Evolutionary conservation across 768 basidiomycete species (phyloP).

Genomic region (Xanthoconium purpureum): DNA sequence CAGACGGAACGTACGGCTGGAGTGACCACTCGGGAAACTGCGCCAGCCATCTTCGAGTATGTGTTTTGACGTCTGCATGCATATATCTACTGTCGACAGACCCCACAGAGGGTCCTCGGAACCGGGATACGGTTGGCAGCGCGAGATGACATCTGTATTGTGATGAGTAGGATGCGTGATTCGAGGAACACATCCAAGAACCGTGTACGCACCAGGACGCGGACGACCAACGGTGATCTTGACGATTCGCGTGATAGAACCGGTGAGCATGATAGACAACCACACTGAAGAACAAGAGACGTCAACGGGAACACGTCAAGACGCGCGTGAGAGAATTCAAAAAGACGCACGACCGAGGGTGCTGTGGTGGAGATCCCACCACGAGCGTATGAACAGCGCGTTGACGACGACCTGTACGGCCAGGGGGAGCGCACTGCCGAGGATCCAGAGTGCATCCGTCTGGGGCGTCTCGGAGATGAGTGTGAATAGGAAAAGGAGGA

Average conservation of each 20-base stretch:
- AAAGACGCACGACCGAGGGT: conserved; percentile 26
- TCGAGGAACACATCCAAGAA: neutral
- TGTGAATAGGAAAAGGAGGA: neutral
- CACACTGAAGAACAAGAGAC: conserved; percentile 44
- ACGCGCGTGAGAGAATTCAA: neutral
- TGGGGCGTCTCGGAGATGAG: conserved; percentile 1
- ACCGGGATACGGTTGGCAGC: conserved; percentile 63
- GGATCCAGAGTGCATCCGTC: conserved; percentile 43
- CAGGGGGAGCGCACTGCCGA: conserved; percentile 54
- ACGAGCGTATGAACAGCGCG: conserved; percentile 64
- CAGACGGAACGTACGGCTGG: conserved; percentile 57
- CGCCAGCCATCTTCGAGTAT: conserved; percentile 80
- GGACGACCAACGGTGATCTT: conserved; percentile 89
- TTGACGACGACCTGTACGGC: conserved; percentile 67
- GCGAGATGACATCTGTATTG: conserved; percentile 26
- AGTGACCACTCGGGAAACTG: conserved; percentile 90
- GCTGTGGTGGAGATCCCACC: conserved; percentile 87
- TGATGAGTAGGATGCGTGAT: neutral
- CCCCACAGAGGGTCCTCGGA: conserved; percentile 67
- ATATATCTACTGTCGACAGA: conserved; percentile 67
- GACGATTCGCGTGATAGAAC: conserved; percentile 73
- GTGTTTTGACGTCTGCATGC: conserved; percentile 60
- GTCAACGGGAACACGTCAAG: neutral
- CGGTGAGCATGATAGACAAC: conserved; percentile 69
- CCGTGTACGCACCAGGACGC: conserved; percentile 58